Evolutionary conservation across 192 early-diverging fungal species (phyloP), one percentile per base, ranked within the genome.

Genomic region (Pecoramyces ruminantium): DNA sequence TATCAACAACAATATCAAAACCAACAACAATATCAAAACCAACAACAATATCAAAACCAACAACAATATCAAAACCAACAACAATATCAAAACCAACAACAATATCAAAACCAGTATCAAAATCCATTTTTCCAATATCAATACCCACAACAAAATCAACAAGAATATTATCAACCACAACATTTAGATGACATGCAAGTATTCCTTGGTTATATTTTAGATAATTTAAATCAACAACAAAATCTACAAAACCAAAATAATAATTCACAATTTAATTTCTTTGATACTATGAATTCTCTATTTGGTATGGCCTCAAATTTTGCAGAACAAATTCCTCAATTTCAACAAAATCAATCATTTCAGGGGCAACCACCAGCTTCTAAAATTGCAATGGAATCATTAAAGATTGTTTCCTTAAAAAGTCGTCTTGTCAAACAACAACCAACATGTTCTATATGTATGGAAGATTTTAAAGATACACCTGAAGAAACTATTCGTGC

Each of bases 311-410:
- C 42, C 21, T 21, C 42, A 17, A 51, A 51, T 51, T 51, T 51
- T 51, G 42, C 42, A 2, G 42, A 51, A 17, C 42, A 51, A 51
- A 51, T 51, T 51, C 42, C 42, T 21, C 42, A 51, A 51, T 51
- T 51, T 51, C 42, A 51, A 51, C 42, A 51, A 51, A 51, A 0
- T 51, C 83, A 13, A 30, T 28, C 77, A 21, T 38, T 83, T n/a
- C 83, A 84, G 81, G 83, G 83, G 21, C 83, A 84, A 42, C 83
- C 83, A 6, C 83, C 83, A 8, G 83, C 83, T 28, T 84, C 83
- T 18, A 51, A 83, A 29, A 13, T 38, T 4, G 83, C 83, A 13
- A 84, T 84, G 38, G n/a, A 82, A 58, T 38, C 29, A 30, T 30
- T 84, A 21, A 78, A 78, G 12, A 28, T 83, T 28, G 29, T 83